These are phyloP conservation scores for Escovopsis sp. DNA, from an alignment of 2,329 filamentous ascomycete species.

Conservation along the genomic window DNA sequence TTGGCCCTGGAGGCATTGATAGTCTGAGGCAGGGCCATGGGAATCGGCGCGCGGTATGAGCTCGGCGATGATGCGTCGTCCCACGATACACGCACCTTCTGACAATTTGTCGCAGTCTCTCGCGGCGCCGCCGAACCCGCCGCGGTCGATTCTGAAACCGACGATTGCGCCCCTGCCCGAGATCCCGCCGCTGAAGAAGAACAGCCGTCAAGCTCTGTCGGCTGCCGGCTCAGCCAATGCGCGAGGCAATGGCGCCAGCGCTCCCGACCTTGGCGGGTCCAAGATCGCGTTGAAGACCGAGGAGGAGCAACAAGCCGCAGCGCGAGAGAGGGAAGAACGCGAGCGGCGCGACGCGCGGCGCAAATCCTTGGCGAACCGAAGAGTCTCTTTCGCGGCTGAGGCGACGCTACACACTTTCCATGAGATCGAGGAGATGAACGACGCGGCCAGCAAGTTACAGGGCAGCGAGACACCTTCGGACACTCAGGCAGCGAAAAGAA, in stretches of 20 bases:
- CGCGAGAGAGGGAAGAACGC: slow-evolving; percentile 53
- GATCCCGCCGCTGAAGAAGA: slow-evolving; percentile 48
- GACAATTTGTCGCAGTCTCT: slow-evolving; percentile 31
- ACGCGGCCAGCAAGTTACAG: slow-evolving; percentile 34
- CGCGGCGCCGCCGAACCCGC: slow-evolving; percentile 34
- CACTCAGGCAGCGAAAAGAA: slow-evolving; percentile 46
- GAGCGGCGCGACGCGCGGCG: slow-evolving; percentile 75
- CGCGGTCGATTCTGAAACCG: slow-evolving; percentile 67
- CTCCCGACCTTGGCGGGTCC: slow-evolving; percentile 23
- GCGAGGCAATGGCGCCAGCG: slow-evolving; percentile 5
- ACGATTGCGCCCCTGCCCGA: slow-evolving; percentile 53
- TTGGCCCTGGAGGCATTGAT: slow-evolving; percentile 83
- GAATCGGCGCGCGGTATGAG: slow-evolving; percentile 62
- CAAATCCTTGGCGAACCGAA: slow-evolving; percentile 82
- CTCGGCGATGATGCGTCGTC: slow-evolving; percentile 1
- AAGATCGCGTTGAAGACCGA: slow-evolving; percentile 54
- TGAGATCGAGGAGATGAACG: slow-evolving; percentile 74
- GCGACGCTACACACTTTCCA: slow-evolving; percentile 96
- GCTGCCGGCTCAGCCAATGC: not conserved
- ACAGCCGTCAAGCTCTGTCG: slow-evolving; percentile 8
- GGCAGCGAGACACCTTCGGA: slow-evolving; percentile 36
- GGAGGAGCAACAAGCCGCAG: slow-evolving; percentile 55
- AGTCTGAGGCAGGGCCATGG: slow-evolving; percentile 60
- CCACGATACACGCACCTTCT: slow-evolving; percentile 3
- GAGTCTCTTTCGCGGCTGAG: slow-evolving; percentile 94